Evolutionary conservation across 108 stramenopile species (phyloP), one percentile per base, ranked within the genome.

Genomic region (Fragilaria crotonensis): DNA sequence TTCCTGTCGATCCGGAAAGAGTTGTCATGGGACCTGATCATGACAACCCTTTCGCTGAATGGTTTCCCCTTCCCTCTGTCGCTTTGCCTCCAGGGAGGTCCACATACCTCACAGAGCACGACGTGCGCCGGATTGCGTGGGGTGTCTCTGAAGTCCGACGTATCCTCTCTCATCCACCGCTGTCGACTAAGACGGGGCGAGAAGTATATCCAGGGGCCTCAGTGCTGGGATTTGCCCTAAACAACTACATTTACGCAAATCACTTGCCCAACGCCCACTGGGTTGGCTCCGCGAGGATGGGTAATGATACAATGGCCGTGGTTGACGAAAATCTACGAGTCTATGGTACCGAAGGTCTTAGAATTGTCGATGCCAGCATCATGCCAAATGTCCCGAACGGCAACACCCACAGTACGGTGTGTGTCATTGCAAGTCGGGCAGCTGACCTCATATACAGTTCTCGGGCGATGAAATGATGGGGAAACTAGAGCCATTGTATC

Each of bases 291-390:
- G 28, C 51, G 27, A 57, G 54, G 22, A 70, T 78, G 64, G 77
- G 77, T 17, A 26, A 53, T 41, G 69, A 76, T 32, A 30, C 55
- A 11, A 28, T 50, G 5, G 65, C 70, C 7, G 77, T 78, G 21
- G 68, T 78, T 17, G 68, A 78, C 30, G 47, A 33, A 11, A 18
- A 29, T 20, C 36, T 66, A 5, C 25, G 49, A 5, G 77, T 78
- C 1, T 46, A 33, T 25, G 72, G 68, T 47, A 60, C 66, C 7
- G 51, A 60, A 23, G 23, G 36, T 19, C 44, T 78, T 30, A 50
- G 77, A 19, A 57, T 78, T n/a, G 71, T 60, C 4, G 77, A 78
- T 67, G 72, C 68, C 7, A 45, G 58, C 45, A 28, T 59, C 1
- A 59, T 59, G 41, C 58, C 60, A 30, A 23, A n/a, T 28, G 28